Percentiles rank a stretch among this genome's conserved stretches.
Evolutionary conservation across 345 rosid genomes (phyloP).

Genomic region (Eucalyptus leucophloia): DNA sequence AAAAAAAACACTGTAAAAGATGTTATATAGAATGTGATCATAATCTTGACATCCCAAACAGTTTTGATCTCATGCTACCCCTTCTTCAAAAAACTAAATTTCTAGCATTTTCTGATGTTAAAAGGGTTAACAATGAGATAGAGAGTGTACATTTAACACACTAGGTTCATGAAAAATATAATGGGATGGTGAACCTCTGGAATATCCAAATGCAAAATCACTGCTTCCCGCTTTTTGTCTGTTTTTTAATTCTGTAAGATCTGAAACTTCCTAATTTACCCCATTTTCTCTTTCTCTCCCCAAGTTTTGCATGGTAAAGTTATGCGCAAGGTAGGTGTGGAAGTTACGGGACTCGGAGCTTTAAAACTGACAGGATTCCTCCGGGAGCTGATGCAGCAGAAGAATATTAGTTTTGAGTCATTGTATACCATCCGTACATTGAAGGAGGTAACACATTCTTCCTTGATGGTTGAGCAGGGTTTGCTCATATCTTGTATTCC

Average conservation of each 20-base stretch:
- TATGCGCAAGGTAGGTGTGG: slow-evolving; percentile 85
- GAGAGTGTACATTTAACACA: not conserved
- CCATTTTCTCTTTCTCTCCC: not conserved
- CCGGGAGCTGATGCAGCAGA: slow-evolving; percentile 71
- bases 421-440: slow-evolving; percentile 70
- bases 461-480: not conserved
- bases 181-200: not conserved
- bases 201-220: not conserved
- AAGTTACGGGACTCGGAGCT: slow-evolving; percentile 75
- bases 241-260: not conserved
- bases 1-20: not conserved
- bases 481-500: not conserved
- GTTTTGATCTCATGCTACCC: not conserved
- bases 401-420: slow-evolving; percentile 53
- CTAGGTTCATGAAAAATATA: not conserved
- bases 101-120: not conserved
- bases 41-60: not conserved
- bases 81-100: not conserved
- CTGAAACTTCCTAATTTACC: not conserved
- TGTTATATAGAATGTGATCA: not conserved
- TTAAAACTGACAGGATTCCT: slow-evolving; percentile 80
- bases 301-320: slow-evolving; percentile 88
- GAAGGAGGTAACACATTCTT: slow-evolving; percentile 55
- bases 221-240: not conserved
- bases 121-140: not conserved